Base-by-base conservation (phyloP, 352 stramenopile genomes). In the Plasmopara viticola region DNA sequence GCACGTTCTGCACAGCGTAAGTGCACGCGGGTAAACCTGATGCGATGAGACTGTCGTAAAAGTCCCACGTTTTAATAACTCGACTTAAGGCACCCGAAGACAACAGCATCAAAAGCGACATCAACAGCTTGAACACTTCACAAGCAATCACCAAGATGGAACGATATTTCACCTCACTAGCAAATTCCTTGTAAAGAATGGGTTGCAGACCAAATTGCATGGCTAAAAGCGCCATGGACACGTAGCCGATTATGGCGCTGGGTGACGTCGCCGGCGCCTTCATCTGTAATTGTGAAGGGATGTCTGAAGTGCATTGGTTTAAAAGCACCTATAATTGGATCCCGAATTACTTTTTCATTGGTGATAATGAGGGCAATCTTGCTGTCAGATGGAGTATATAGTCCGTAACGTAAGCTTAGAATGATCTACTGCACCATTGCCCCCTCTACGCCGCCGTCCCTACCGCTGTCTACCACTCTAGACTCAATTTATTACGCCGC, bases 1-100 rank as follows among this genome's bases (percentile, higher is more conserved):
- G 72, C 53, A 92, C 72, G 48, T 94, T 94, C 64, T 94, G 84
- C 52, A 92, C 61, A n/a, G 81, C 81, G 64, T 94, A 94, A 25
- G 81, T 90, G 61, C 74, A 88, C 15, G 84, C 84, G 0, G 84
- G 82, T 1, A 94, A 58, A 8, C 81, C 82, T 25, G 82, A 90
- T n/a, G 74, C 72, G 34, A 64, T 51, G 30, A 55, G n/a, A 31
- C 48, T 53, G 28, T 91, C 60, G 28, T 60, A 38, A 9, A 88
- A 48, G 17, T 35, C 70, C 84, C 84, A 94, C 30, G 61, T 65
- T 58, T 85, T 87, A 12, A 73, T 15, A 3, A 77, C 56, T 9
- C 48, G 47, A 9, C 30, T 38, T 14, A 78, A 40, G 4, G 64
- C 43, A 10, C 74, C 77, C 4, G 63, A 79, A 3, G 51, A 58